Evolutionary conservation across 345 rosid species (phyloP).

Genomic region (Syzygium jambos): DNA sequence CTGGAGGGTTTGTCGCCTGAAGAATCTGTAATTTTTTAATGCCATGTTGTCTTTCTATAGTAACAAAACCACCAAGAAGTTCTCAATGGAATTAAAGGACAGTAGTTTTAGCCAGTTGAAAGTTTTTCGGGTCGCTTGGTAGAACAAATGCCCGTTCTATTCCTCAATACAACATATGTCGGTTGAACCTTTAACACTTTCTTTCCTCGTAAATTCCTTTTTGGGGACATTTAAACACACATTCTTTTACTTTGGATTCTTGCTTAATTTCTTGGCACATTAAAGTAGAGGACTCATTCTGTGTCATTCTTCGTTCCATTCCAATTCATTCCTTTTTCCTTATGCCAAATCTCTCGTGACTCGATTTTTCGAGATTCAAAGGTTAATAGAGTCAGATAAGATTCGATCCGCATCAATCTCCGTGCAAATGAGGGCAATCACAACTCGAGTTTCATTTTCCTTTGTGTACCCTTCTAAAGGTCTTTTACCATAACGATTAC

Average conservation of each 20-base stretch:
- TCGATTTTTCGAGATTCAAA: neutral
- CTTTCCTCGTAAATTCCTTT: neutral
- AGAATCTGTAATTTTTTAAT: neutral
- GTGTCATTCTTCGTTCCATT: neutral
- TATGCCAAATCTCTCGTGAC: neutral
- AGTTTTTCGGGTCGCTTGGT: neutral
- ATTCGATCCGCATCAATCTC: neutral
- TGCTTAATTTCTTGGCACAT: neutral
- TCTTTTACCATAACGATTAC: neutral
- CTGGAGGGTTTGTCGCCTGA: neutral
- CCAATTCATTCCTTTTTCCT: neutral
- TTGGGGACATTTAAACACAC: neutral
- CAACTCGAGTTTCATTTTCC: neutral
- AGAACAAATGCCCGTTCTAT: neutral
- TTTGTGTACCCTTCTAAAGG: neutral
- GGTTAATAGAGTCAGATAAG: neutral
- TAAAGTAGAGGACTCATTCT: neutral
- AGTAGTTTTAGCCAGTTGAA: neutral
- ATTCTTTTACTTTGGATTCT: neutral
- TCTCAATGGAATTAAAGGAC: neutral
- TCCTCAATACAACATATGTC: neutral
- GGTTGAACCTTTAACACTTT: neutral
- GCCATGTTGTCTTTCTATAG: neutral
- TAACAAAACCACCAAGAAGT: neutral
- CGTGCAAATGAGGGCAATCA: neutral